These are phyloP conservation scores for Nitzschia inconspicua DNA, from an alignment of 108 stramenopile genomes.

Conservation along the genomic window DNA sequence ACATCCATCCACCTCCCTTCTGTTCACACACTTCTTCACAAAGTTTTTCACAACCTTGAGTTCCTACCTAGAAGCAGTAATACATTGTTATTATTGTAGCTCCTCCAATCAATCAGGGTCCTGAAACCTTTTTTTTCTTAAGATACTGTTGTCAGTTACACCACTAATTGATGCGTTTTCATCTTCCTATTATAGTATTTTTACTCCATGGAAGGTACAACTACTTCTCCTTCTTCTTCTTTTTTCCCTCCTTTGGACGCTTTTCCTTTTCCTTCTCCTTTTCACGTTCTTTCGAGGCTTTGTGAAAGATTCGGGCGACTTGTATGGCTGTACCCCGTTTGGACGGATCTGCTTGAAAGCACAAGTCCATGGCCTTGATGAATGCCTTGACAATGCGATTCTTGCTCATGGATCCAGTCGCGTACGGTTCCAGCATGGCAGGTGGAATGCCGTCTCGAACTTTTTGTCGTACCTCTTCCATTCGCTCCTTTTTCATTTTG, in stretches of 20 bases:
- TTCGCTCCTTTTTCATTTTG: slow-evolving; percentile 65
- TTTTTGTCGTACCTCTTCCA: slow-evolving; percentile 51
- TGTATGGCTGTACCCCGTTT: slow-evolving; percentile 67
- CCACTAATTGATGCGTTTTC: no score
- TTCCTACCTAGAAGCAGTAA: no score
- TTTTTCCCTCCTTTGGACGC: background rate
- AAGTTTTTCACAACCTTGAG: no score
- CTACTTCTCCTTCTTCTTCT: background rate
- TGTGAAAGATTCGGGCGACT: slow-evolving; percentile 47
- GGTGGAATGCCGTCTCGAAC: slow-evolving; percentile 61
- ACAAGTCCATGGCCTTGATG: slow-evolving; percentile 64
- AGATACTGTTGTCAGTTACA: no score
- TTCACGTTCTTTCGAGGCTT: slow-evolving; percentile 6
- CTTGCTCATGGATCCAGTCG: background rate
- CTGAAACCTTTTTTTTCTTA: no score
- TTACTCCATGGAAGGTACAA: no score
- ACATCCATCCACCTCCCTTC: no score
- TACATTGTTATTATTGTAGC: no score
- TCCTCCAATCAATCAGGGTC: no score
- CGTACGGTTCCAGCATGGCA: slow-evolving; percentile 38
- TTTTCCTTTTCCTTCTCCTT: background rate
- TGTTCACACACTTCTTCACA: no score
- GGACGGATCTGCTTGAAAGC: slow-evolving; percentile 47
- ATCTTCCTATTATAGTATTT: no score
- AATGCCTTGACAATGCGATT: slow-evolving; percentile 61